These are phyloP conservation scores for Cryomyces minteri DNA, from an alignment of 495 filamentous ascomycete species.

Conservation along the genomic window DNA sequence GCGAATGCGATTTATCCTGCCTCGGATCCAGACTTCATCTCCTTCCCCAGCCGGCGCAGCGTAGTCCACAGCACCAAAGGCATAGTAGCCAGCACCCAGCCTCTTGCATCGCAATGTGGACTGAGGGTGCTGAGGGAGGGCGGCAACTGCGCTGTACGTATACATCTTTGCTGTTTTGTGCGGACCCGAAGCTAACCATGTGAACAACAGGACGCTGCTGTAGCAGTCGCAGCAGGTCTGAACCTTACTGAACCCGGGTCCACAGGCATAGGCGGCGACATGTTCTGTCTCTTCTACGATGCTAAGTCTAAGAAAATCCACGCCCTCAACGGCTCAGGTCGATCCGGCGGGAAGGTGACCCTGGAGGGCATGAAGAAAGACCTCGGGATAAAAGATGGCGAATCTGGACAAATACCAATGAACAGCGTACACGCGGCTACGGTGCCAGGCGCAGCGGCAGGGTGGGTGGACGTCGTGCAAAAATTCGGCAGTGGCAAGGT, in stretches of 20 bases:
- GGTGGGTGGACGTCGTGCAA: conserved; percentile 86
- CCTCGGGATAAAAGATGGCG: conserved; percentile 44
- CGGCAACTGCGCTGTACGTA: conserved; percentile 76
- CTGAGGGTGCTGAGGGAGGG: conserved; percentile 67
- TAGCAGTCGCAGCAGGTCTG: conserved; percentile 74
- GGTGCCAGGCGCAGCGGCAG: conserved; percentile 78
- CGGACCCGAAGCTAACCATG: background rate
- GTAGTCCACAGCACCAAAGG: conserved; percentile 87
- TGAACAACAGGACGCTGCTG: conserved; percentile 64
- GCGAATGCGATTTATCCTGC: conserved; percentile 43
- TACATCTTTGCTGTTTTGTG: background rate
- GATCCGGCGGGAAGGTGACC: conserved; percentile 36
- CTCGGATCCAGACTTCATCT: conserved; percentile 37
- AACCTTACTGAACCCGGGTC: conserved; percentile 89
- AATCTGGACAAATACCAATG: conserved; percentile 50
- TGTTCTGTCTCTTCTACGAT: conserved; percentile 93
- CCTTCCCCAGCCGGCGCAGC: conserved; percentile 72
- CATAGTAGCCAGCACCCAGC: conserved; percentile 82
- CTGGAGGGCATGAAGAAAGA: conserved; percentile 40
- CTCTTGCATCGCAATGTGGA: conserved; percentile 76
- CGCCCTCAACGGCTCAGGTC: conserved; percentile 80
- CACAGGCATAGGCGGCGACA: conserved; percentile 95
- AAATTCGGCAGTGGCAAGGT: conserved; percentile 82
- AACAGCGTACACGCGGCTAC: conserved; percentile 63
- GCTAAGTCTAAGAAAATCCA: conserved; percentile 63